phyloP scores from a whole-genome alignment of 192 early-diverging fungal genomes.

The Chytriomyces sp. region DNA sequence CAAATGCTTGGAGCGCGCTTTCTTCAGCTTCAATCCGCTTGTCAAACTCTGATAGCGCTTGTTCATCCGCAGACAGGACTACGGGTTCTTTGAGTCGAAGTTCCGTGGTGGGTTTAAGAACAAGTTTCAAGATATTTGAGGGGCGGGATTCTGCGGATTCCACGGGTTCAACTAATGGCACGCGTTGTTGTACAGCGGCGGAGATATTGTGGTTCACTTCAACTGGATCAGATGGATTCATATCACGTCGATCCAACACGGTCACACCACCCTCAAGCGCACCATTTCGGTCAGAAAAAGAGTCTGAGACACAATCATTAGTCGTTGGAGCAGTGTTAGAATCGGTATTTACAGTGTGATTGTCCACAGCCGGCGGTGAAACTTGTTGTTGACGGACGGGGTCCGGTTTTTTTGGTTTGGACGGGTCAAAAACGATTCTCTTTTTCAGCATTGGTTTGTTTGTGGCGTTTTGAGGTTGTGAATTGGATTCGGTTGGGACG shows the following conservation, averaged over 20 bases:
- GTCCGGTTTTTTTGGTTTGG: constrained; percentile 7
- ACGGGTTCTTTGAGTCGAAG: background rate
- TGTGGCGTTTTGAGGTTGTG: background rate
- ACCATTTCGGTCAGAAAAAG: background rate
- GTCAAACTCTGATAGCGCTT: constrained; percentile 11
- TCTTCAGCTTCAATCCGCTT: constrained; percentile 25
- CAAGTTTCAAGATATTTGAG: constrained; percentile 12
- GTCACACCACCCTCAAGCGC: background rate
- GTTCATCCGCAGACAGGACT: constrained; percentile 5
- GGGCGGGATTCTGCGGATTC: background rate
- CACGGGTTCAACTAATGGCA: background rate
- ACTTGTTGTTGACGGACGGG: background rate
- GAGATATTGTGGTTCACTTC: too few relatives aligned
- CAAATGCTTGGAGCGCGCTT: background rate
- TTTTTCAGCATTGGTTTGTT: background rate
- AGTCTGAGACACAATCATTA: background rate
- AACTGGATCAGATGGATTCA: background rate
- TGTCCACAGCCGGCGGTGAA: background rate
- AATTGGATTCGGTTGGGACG: background rate
- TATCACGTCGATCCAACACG: background rate
- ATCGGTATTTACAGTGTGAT: background rate
- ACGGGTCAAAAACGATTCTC: constrained; percentile 21
- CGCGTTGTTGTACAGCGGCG: background rate
- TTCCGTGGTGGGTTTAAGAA: constrained; percentile 25
- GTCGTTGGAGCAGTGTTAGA: background rate